phyloP scores from a whole-genome alignment of 163 green algal species.

The Chloromonas sp. region DNA sequence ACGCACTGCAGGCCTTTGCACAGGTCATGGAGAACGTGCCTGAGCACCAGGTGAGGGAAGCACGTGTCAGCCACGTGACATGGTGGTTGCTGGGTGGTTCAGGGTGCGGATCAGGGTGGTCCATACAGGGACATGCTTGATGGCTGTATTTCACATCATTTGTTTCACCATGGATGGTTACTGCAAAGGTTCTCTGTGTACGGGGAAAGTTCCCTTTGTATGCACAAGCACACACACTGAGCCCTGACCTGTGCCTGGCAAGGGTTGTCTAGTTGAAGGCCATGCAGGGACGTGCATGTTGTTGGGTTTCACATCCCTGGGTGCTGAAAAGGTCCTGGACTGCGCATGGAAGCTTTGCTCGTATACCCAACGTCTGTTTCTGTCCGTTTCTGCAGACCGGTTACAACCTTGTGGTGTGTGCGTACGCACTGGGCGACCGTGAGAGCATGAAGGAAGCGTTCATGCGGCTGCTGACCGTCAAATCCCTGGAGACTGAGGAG shows the following conservation, averaged over 20 bases:
- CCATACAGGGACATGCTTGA: not conserved
- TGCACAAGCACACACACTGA: no score
- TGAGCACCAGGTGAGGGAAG: constrained; percentile 47
- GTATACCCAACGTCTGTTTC: no score
- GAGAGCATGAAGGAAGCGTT: constrained; percentile 73
- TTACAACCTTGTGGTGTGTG: constrained; percentile 80
- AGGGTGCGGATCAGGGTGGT: not conserved
- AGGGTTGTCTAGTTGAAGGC: no score
- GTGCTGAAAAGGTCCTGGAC: no score
- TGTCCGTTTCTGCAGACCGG: constrained; percentile 37
- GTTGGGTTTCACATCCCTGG: no score
- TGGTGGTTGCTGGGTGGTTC: not conserved
- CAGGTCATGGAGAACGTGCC: constrained; percentile 57
- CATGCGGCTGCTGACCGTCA: constrained; percentile 47
- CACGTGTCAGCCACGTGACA: not conserved
- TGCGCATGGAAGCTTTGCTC: no score
- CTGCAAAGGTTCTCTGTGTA: no score
- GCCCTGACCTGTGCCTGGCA: no score
- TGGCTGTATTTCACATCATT: no score
- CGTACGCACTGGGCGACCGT: constrained; percentile 61
- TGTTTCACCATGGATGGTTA: no score
- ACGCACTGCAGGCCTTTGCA: constrained; percentile 63
- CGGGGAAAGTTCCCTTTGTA: no score
- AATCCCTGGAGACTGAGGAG: constrained; percentile 31
- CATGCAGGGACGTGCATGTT: no score